Evolutionary conservation across 169 alveolate genomes (phyloP).

Genomic region (Plasmodium fragile): DNA sequence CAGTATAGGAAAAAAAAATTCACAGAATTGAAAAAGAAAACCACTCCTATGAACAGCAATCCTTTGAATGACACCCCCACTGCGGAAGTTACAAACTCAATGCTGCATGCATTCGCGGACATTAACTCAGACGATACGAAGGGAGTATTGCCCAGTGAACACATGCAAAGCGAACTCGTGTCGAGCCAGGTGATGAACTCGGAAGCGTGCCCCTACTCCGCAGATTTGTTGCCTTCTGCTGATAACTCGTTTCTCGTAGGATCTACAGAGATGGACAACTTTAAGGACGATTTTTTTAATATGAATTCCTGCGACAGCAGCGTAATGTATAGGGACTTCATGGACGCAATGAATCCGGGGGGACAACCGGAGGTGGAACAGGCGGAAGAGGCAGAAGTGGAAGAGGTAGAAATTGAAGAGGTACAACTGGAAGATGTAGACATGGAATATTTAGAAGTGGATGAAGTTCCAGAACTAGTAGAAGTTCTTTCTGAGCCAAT

Average conservation of each 20-base stretch:
- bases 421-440: background rate
- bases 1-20: constrained; percentile 8
- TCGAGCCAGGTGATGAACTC: background rate
- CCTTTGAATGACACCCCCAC: background rate
- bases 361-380: background rate
- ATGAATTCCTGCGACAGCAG: background rate
- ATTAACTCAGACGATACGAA: background rate
- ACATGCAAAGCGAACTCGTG: background rate
- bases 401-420: background rate
- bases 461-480: background rate
- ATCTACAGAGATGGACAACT: background rate
- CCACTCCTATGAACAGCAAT: background rate
- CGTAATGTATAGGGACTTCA: constrained; percentile 1
- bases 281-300: background rate
- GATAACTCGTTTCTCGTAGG: background rate
- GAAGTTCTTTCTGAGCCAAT: background rate
- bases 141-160: background rate
- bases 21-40: constrained; percentile 31
- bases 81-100: background rate
- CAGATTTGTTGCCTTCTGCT: background rate
- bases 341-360: background rate
- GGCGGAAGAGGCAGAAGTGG: background rate
- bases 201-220: background rate
- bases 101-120: background rate
- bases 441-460: background rate